A percentile compares a stretch with the other conserved stretches of the same genome.
Conservation (phyloP, 2,329 filamentous ascomycete species). For the Sclerotinia trifoliorum region DNA sequence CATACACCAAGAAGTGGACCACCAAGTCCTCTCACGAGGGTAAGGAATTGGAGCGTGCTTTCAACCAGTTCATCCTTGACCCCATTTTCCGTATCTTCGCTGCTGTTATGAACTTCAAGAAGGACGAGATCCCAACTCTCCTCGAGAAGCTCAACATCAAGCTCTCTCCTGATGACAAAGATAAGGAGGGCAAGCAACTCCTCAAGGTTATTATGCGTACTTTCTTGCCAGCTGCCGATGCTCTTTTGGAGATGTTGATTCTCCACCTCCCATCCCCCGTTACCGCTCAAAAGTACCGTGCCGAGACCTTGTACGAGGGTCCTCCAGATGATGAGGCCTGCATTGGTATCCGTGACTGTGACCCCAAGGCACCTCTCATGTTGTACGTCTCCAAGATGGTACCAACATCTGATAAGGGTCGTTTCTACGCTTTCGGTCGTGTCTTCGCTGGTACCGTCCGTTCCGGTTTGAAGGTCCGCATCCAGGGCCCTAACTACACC, state of each 20-base stretch:
- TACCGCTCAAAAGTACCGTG: conserved; percentile 96
- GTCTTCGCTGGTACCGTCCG: conserved; percentile 98
- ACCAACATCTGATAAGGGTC: conserved; percentile 98
- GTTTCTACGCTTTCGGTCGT: conserved; percentile 99
- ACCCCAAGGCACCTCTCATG: conserved; percentile 98
- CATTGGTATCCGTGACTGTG: conserved; percentile 97
- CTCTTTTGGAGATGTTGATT: conserved; percentile 99
- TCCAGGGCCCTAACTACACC: conserved; percentile 98
- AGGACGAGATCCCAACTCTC: conserved; percentile 79
- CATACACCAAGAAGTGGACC: conserved; percentile 99
- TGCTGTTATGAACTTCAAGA: conserved; percentile 98
- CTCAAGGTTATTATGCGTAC: conserved; percentile 98
- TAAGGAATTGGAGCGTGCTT: conserved; percentile 91
- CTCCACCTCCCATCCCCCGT: conserved; percentile 95
- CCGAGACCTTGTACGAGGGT: conserved; percentile 98
- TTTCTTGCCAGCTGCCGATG: conserved; percentile 97
- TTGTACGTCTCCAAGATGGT: conserved; percentile 99
- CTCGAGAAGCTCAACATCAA: conserved; percentile 94
- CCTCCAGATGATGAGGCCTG: conserved; percentile 87
- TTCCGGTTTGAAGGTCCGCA: conserved; percentile 99
- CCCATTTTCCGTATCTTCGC: conserved; percentile 99
- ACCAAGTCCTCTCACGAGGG: conserved; percentile 80
- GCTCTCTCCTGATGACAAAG: conserved; percentile 80
- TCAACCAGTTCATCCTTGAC: conserved; percentile 99
- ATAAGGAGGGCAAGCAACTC: conserved; percentile 95